Evolutionary conservation across 2,329 filamentous ascomycete species (phyloP).

Genomic region (Fusarium humuli): DNA sequence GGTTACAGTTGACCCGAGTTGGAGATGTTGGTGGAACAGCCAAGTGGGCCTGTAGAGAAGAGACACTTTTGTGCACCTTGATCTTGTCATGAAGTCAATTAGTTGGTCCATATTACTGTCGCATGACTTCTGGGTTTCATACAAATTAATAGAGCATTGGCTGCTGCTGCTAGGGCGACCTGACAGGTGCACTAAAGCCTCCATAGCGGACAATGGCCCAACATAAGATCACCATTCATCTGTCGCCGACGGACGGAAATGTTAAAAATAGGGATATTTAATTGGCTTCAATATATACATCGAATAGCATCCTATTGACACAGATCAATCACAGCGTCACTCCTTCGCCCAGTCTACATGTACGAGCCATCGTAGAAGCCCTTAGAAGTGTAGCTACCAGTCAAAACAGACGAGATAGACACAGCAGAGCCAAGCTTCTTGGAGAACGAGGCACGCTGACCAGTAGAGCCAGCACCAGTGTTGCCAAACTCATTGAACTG

Average conservation of each 20-base stretch:
- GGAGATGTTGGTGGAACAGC: neutral
- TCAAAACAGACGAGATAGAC: conserved; percentile 48
- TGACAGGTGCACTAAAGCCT: neutral
- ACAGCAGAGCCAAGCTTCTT: conserved; percentile 52
- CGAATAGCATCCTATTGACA: neutral
- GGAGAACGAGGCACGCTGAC: conserved; percentile 49
- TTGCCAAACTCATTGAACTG: conserved; percentile 70
- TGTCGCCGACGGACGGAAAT: neutral
- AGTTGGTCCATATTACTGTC: neutral
- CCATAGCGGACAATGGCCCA: too few relatives aligned
- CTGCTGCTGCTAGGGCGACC: too few relatives aligned
- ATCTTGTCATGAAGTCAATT: too few relatives aligned
- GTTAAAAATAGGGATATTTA: neutral
- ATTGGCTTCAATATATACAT: neutral
- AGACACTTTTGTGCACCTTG: too few relatives aligned
- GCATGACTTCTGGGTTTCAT: too few relatives aligned
- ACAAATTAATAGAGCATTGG: too few relatives aligned
- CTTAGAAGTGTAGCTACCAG: conserved; percentile 32
- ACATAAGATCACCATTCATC: too few relatives aligned
- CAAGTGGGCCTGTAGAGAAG: neutral
- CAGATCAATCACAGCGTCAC: neutral
- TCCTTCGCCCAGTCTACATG: conserved; percentile 8
- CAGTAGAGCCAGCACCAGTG: conserved; percentile 66
- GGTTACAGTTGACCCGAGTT: neutral
- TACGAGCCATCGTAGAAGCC: conserved; percentile 40